Evolutionary conservation across 2,329 filamentous ascomycete species (phyloP).

Genomic region (Ophiocordyceps unilateralis): DNA sequence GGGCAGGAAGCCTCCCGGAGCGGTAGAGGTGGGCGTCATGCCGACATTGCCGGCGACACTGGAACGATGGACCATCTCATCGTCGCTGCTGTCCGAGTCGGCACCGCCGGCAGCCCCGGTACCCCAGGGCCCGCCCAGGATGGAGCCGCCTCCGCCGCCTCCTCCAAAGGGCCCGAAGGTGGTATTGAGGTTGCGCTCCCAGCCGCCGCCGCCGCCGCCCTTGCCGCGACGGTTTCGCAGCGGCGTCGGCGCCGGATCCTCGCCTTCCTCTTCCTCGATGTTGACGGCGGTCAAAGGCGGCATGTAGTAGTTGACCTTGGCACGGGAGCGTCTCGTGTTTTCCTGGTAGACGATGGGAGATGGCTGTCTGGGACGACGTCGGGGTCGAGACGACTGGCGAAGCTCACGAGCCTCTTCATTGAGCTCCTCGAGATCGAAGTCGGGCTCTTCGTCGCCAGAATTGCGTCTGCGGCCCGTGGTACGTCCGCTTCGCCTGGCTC

Average conservation of each 20-base stretch:
- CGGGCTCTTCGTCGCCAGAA: slow-evolving; percentile 39
- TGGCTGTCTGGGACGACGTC: slow-evolving; percentile 30
- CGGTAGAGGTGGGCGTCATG: slow-evolving; percentile 38
- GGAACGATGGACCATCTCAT: slow-evolving; percentile 57
- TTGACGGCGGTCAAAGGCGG: slow-evolving; percentile 45
- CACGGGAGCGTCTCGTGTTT: slow-evolving; percentile 32
- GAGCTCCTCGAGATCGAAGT: slow-evolving; percentile 45
- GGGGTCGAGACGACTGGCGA: slow-evolving; percentile 32
- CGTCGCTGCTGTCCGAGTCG: slow-evolving; percentile 93
- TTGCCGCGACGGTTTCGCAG: slow-evolving; percentile 50
- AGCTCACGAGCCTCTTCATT: slow-evolving; percentile 50
- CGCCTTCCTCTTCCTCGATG: slow-evolving; percentile 58
- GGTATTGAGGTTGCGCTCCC: slow-evolving; percentile 73
- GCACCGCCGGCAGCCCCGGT: slow-evolving; percentile 58
- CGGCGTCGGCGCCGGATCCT: slow-evolving; percentile 49
- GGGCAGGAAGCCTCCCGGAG: slow-evolving; percentile 26
- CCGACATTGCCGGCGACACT: slow-evolving; percentile 40
- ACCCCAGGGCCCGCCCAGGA: slow-evolving; percentile 60
- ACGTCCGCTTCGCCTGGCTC: slow-evolving; percentile 25
- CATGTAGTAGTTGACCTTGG: slow-evolving; percentile 70
- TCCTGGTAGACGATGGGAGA: slow-evolving; percentile 44
- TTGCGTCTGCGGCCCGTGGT: slow-evolving; percentile 30
- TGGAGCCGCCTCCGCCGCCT: slow-evolving; percentile 52
- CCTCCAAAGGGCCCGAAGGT: slow-evolving; percentile 90
- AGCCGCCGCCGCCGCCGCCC: slow-evolving; percentile 37